Conservation (phyloP, 306 rosid genomes). For the Rosa multiflora region DNA sequence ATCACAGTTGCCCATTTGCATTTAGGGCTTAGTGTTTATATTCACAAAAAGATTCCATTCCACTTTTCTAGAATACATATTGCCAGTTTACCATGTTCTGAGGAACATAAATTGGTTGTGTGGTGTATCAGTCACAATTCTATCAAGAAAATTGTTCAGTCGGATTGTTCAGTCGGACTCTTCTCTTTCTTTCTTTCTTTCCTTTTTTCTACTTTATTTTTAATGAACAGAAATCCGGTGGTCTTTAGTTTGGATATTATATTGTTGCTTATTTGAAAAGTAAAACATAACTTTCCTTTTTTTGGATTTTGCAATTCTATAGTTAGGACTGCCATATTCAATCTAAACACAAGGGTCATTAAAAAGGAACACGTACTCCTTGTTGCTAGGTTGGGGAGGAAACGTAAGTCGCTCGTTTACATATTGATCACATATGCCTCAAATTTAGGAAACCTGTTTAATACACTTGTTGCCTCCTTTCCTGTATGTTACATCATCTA, state of each 20-base stretch:
- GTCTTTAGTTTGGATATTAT: neutral
- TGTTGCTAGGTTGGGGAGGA: too few species aligned
- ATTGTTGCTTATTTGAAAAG: neutral
- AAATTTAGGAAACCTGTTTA: too few species aligned
- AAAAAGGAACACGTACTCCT: too few species aligned
- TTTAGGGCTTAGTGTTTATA: neutral
- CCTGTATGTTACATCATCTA: too few species aligned
- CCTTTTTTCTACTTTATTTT: neutral
- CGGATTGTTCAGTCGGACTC: neutral
- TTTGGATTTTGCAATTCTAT: neutral
- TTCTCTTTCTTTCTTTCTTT: neutral
- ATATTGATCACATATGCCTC: too few species aligned
- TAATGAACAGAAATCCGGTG: neutral
- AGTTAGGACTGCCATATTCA: conserved; percentile 14
- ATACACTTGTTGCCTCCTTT: too few species aligned
- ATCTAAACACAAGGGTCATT: neutral
- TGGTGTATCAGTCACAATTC: neutral
- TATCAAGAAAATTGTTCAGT: neutral
- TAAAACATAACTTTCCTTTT: neutral
- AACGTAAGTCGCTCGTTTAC: too few species aligned
- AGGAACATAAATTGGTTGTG: neutral
- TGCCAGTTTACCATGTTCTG: neutral
- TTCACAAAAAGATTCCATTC: neutral
- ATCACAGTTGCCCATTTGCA: neutral
- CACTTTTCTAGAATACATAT: neutral